Conservation (phyloP, 225 moss, liverwort and hornwort genomes). For the Neckera pumila region DNA sequence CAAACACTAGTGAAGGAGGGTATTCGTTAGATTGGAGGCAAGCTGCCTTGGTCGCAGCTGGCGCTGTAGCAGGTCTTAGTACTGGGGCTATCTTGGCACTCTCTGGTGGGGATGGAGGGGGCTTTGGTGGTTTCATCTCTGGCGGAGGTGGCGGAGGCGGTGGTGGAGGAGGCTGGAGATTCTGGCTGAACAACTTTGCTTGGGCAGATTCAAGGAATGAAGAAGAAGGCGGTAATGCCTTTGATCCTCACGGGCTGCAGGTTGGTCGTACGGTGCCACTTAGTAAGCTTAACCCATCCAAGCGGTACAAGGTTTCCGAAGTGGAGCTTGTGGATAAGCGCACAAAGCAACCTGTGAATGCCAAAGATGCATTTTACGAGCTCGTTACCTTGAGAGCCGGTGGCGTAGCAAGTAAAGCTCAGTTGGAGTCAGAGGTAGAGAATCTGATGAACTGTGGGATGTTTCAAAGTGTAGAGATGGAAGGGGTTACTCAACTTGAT, state of each 20-base stretch:
- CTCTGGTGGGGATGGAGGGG: conserved; percentile 47
- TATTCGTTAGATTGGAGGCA: conserved; percentile 23
- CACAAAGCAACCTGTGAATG: conserved; percentile 61
- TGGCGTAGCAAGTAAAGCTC: conserved; percentile 62
- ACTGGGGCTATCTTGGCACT: conserved; percentile 17
- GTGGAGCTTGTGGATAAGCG: conserved; percentile 90
- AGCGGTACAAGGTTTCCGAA: conserved; percentile 65
- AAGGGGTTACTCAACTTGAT: conserved; percentile 74
- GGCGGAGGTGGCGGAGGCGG: conserved; percentile 54
- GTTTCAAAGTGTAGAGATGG: conserved; percentile 95
- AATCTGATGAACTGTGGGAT: conserved; percentile 91
- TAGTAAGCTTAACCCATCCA: conserved; percentile 75
- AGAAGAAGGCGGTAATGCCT: conserved; percentile 51
- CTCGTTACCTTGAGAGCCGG: conserved; percentile 72
- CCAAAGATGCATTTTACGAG: conserved; percentile 86
- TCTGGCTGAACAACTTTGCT: conserved; percentile 43
- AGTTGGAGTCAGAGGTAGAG: conserved; percentile 80
- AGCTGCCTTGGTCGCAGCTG: conserved; percentile 25
- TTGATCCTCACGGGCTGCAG: conserved; percentile 74
- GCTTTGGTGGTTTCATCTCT: conserved; percentile 32
- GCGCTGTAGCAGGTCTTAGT: conserved; percentile 28
- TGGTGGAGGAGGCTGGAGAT: conserved; percentile 45
- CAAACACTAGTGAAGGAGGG: not conserved
- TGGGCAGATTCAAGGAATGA: conserved; percentile 61
- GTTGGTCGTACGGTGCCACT: conserved; percentile 70